A percentile compares a stretch with the other conserved stretches of the same genome.
These are phyloP conservation scores for Fusarium sp. DNA, from an alignment of 2,329 filamentous ascomycete species.

Conservation along the genomic window DNA sequence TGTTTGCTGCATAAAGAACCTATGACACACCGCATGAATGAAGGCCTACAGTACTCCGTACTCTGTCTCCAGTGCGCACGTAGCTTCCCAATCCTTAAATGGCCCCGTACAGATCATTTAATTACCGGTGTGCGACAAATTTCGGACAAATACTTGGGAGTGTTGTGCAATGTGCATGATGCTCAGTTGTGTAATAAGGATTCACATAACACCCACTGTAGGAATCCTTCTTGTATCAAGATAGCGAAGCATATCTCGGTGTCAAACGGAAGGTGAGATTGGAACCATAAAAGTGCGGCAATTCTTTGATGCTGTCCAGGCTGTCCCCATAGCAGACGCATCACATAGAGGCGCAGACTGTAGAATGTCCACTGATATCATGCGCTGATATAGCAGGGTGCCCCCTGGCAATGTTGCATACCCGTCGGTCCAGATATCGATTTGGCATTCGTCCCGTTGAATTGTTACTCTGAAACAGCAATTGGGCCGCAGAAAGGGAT, in stretches of 20 bases:
- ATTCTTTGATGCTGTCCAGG: not conserved
- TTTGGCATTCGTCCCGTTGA: slow-evolving; percentile 23
- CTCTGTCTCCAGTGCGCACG: not conserved
- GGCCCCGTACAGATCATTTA: not conserved
- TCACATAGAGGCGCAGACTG: not conserved
- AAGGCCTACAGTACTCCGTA: not conserved
- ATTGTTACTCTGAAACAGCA: slow-evolving; percentile 30
- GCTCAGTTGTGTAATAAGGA: not conserved
- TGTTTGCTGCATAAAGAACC: slow-evolving; percentile 16
- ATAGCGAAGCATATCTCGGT: not conserved
- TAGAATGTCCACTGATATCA: slow-evolving; percentile 19
- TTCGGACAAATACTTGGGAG: slow-evolving; percentile 8
- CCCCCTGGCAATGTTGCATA: slow-evolving; percentile 9
- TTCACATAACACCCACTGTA: not conserved
- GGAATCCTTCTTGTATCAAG: not conserved
- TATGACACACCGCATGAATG: slow-evolving; percentile 7
- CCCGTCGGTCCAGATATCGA: slow-evolving; percentile 12
- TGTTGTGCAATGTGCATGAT: slow-evolving; percentile 6
- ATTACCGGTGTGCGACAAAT: slow-evolving; percentile 16
- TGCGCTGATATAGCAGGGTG: slow-evolving; percentile 13
- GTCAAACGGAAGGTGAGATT: not conserved
- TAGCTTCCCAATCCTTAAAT: not conserved
- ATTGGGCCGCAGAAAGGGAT: slow-evolving; percentile 24
- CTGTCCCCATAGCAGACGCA: not conserved
- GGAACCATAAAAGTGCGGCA: slow-evolving; percentile 19